A percentile compares a stretch with the other conserved stretches of the same genome.
phyloP scores from a whole-genome alignment of 2,329 filamentous ascomycete species.

The Fusarium newnesense region DNA sequence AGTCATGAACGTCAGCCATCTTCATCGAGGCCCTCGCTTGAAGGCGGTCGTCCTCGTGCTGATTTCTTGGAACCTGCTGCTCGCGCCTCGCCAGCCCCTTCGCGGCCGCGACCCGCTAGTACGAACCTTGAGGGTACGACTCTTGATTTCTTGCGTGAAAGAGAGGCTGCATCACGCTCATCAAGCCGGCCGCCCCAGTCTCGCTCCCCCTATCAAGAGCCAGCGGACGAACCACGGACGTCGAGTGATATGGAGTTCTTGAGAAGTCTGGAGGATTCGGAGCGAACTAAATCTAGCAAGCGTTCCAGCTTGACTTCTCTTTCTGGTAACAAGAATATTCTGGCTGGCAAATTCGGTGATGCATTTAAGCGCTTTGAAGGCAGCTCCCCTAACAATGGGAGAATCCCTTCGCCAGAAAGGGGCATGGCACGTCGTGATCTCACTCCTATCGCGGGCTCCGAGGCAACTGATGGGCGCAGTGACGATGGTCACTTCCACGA shows the following conservation, averaged over 20 bases:
- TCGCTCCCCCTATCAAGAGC: slow-evolving; percentile 55
- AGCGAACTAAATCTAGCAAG: slow-evolving; percentile 68
- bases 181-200: slow-evolving; percentile 46
- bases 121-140: slow-evolving; percentile 82
- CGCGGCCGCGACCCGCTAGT: slow-evolving; percentile 78
- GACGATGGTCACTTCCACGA: slow-evolving; percentile 72
- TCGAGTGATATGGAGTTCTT: slow-evolving; percentile 84
- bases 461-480: slow-evolving; percentile 67
- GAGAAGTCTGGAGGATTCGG: slow-evolving; percentile 75
- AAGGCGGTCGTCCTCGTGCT: slow-evolving; percentile 42
- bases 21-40: slow-evolving; percentile 42
- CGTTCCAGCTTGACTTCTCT: slow-evolving; percentile 78
- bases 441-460: slow-evolving; percentile 80
- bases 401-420: slow-evolving; percentile 62
- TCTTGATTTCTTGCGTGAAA: slow-evolving; percentile 82
- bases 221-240: slow-evolving; percentile 51
- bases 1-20: slow-evolving; percentile 42
- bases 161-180: slow-evolving; percentile 67
- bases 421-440: slow-evolving; percentile 61
- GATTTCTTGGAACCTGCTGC: slow-evolving; percentile 40
- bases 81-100: slow-evolving; percentile 47
- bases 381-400: slow-evolving; percentile 50
- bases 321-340: slow-evolving; percentile 80
- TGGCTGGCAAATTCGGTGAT: slow-evolving; percentile 91
- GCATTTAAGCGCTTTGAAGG: slow-evolving; percentile 92